Percentiles rank a stretch among this genome's conserved stretches.
These are phyloP conservation scores for Colletotrichum abscissum DNA, from an alignment of 2,329 filamentous ascomycete genomes.

Conservation along the genomic window DNA sequence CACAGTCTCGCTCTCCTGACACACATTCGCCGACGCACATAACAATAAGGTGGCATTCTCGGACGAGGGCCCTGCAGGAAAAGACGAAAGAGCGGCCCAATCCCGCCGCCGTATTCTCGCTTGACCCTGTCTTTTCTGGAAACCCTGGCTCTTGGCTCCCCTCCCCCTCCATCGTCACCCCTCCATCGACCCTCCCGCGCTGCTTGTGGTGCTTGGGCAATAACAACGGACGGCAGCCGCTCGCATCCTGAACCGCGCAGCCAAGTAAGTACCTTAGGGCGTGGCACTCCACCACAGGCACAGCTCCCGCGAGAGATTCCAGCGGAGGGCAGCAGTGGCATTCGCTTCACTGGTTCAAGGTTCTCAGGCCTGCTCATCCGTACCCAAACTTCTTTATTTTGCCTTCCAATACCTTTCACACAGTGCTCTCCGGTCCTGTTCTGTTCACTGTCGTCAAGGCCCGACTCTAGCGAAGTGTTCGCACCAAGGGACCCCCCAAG, in stretches of 20 bases:
- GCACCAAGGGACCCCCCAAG: not conserved
- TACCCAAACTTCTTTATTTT: not conserved
- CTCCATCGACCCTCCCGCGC: constrained; percentile 23
- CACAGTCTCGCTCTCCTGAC: not conserved
- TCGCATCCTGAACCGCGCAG: not conserved
- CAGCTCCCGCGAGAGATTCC: not conserved
- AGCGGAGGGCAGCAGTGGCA: not conserved
- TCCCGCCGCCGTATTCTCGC: constrained; percentile 25
- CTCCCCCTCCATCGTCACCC: constrained; percentile 20
- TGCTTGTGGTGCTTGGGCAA: not conserved
- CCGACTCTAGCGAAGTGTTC: not conserved
- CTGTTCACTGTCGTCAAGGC: not conserved
- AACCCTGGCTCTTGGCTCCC: constrained; percentile 13
- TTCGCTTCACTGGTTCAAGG: not conserved
- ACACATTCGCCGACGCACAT: not conserved
- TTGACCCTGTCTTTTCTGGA: constrained; percentile 28
- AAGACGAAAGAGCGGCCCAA: constrained; percentile 10
- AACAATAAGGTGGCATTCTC: not conserved
- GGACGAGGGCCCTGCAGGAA: constrained; percentile 28
- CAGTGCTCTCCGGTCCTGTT: not conserved
- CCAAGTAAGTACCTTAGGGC: not conserved
- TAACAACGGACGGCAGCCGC: constrained; percentile 10
- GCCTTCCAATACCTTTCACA: no score
- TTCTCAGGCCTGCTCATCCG: not conserved
- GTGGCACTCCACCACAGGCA: not conserved